Evolutionary conservation across 345 rosid species (phyloP), one percentile per base, ranked within the genome.

Genomic region (Psidium friedrichsthalianum): DNA sequence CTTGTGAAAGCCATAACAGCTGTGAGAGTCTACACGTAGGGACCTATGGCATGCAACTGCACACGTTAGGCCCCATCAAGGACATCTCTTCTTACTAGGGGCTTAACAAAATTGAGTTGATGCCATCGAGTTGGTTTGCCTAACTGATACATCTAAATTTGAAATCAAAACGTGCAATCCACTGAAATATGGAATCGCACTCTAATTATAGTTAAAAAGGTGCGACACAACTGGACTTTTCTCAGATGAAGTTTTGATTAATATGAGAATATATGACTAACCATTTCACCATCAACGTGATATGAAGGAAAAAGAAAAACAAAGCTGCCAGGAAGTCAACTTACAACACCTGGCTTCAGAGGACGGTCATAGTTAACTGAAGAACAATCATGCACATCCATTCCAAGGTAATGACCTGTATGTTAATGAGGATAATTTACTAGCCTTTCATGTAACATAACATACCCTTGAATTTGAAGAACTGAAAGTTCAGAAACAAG

Each of bases 301-400:
- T 4, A 61, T 27, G 54, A 85, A 85, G 56, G 11, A 51, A 83
- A 76, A 51, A 88, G 76, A 29, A 21, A 83, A 36, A 18, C 13
- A 5, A 18, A 69, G 80, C 80, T 36, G 47, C 4, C 1, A 69
- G 80, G 42, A 36, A 69, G 80, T 69, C 47, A 69, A 90, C 99
- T 93, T 96, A 97, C 99, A 88, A 94, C 96, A 82, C 99, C 98
- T 5, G 98, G 99, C 92, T 92, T 89, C 93, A 96, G 84, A 84
- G 94, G 92, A 84, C 94, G 92, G 83, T 95, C 95, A 57, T 92
- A 95, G 89, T 95, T 90, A 85, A 94, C 88, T 84, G 84, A 61
- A 85, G 96, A 94, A 91, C 96, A 92, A 92, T 97, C 99, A 85
- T 97, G 99, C 89, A 97, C 98, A 87, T 96, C 98, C 98, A 97